Percentiles rank a stretch among this genome's conserved stretches.
Conservation (phyloP, 2,329 filamentous ascomycete genomes). For the Hymenoscyphus albidus region DNA sequence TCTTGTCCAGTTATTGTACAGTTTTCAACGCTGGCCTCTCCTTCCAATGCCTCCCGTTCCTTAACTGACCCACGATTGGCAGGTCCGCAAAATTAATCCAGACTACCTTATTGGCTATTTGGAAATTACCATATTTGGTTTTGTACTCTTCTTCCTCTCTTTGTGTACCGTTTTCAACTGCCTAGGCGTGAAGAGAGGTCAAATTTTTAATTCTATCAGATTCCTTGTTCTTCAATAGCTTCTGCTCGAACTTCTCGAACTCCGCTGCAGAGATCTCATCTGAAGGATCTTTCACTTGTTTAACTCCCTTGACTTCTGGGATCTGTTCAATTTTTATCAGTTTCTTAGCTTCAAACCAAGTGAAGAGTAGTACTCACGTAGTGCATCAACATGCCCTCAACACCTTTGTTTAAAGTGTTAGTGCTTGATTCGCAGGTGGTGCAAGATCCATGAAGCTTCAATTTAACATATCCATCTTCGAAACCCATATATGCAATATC, state of each 20-base stretch:
- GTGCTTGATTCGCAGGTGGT: constrained; percentile 96
- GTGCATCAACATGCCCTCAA: constrained; percentile 98
- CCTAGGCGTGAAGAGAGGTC: background rate
- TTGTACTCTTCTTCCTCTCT: background rate
- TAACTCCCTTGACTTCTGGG: constrained; percentile 89
- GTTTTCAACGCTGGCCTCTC: background rate
- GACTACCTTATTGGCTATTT: background rate
- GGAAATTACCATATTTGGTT: background rate
- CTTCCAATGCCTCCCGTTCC: background rate
- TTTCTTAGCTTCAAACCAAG: constrained; percentile 25
- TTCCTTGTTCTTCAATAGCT: constrained; percentile 39
- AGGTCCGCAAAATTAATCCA: background rate
- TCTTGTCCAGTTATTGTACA: background rate
- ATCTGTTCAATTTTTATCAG: constrained; percentile 53
- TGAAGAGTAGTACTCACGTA: constrained; percentile 59
- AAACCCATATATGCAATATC: constrained; percentile 96
- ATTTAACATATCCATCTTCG: constrained; percentile 73
- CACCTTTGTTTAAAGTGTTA: constrained; percentile 94
- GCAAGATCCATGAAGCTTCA: constrained; percentile 90
- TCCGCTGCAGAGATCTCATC: constrained; percentile 83
- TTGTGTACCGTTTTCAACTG: background rate
- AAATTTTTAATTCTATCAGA: background rate
- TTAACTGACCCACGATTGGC: background rate
- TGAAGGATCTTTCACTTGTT: constrained; percentile 86
- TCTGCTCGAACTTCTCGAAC: constrained; percentile 95